Evolutionary conservation across 1,139 yeast species (phyloP), one percentile per base, ranked within the genome.

Genomic region (Sugiyamaella pinicola): DNA sequence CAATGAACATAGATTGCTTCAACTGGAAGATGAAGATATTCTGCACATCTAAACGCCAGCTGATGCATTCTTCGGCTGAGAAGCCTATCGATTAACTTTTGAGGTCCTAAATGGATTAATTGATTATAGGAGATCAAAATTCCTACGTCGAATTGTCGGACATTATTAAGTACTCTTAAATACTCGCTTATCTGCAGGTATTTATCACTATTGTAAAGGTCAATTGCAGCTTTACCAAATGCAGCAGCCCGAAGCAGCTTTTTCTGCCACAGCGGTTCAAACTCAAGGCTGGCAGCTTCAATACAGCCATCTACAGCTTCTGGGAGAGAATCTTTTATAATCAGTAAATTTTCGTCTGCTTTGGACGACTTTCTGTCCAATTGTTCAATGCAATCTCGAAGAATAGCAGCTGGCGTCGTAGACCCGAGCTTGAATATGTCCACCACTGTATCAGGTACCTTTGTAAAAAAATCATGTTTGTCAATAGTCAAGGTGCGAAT

Each of bases 391-490:
- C 96, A 86, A 69, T 91, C 97, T 3, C 88, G 70, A 39, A 93
- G 71, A 35, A 91, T 85, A 7, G 96, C 88, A 26, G 95, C 80
- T 0, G 97, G 87, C 19, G 87, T 80, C 0, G 89, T 79, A 0
- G 96, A 87, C 0, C 98, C 99, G 46, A 90, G 81, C 63, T 80
- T 82, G 67, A 89, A 90, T 19, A 89, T 77, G 39, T 82, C 81
- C 7, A 80, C 78, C 0, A 85, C 80, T 0, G 75, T 70, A 1
- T 73, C 73, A 0, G 83, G 78, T 0, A 95, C 96, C 57, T 85
- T 77, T 3, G 84, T 74, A 22, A 90, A 69, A 55, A 87, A 82
- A 57, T 85, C 87, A 10, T 87, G 75, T 44, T 78, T 77, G 5
- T 75, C 76, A 4, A 74, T 65, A 0, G 91, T 83, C 15, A 90